Conservation (phyloP, 257 asterid species). For the Solanum pennellii region DNA sequence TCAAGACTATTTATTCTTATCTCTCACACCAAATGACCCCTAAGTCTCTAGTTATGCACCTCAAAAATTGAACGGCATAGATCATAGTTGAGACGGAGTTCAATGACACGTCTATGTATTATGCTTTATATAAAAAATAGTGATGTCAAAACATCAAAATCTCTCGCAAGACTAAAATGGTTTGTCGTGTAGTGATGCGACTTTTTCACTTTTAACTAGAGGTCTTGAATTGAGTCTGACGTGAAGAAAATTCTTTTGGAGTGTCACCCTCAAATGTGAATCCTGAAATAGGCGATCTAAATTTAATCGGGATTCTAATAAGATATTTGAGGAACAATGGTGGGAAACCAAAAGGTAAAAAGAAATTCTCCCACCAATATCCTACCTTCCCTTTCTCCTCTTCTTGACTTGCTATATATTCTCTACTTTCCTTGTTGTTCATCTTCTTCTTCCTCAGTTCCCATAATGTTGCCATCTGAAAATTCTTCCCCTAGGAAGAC, state of each 20-base stretch:
- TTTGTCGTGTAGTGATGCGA: neutral
- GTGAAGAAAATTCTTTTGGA: too few species aligned
- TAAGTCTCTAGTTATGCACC: neutral
- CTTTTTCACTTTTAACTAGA: neutral
- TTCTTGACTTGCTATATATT: neutral
- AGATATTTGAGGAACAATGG: too few species aligned
- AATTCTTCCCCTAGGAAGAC: constrained; percentile 2
- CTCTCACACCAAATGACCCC: too few species aligned
- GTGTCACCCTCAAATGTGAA: accelerated
- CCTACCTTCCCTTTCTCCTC: neutral
- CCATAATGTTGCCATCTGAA: neutral
- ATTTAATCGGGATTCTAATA: too few species aligned
- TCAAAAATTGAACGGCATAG: neutral
- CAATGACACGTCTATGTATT: neutral
- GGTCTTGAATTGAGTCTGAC: accelerated
- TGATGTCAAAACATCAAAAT: neutral
- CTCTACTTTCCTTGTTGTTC: neutral
- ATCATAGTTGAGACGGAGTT: neutral
- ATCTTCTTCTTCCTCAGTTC: neutral
- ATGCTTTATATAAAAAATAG: neutral
- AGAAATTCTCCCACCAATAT: neutral
- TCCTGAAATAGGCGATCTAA: accelerated
- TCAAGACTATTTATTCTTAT: too few species aligned
- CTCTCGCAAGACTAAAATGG: neutral
- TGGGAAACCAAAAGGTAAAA: neutral